phyloP scores from a whole-genome alignment of 2,329 filamentous ascomycete species.

The Coleophoma cylindrospora region DNA sequence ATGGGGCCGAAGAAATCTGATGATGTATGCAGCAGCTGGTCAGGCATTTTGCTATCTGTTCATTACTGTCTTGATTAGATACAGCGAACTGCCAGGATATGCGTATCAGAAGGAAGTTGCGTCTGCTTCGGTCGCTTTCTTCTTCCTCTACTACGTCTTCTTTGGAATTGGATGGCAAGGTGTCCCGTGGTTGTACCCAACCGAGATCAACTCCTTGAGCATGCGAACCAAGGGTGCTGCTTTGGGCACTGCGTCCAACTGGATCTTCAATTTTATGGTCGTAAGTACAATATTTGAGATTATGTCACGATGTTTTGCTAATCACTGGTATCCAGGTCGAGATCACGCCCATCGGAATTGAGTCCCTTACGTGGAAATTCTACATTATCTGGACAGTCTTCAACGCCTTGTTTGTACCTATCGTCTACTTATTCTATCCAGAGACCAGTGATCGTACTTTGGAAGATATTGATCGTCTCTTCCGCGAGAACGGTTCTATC shows the following conservation, averaged over 20 bases:
- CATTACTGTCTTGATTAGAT: background rate
- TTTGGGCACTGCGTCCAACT: slow-evolving; percentile 28
- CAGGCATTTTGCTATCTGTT: background rate
- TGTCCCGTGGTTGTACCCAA: slow-evolving; percentile 14
- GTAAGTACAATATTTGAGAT: slow-evolving; percentile 1
- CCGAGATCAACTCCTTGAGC: slow-evolving; percentile 30
- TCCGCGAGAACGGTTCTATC: background rate
- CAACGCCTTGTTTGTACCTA: slow-evolving; percentile 35
- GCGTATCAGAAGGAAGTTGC: slow-evolving; percentile 4
- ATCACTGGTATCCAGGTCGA: slow-evolving; percentile 10
- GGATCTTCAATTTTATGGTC: slow-evolving; percentile 29
- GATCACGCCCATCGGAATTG: slow-evolving; percentile 29
- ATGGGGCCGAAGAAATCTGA: background rate
- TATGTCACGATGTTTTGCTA: too few relatives aligned
- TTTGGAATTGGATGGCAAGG: background rate
- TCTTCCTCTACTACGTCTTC: background rate
- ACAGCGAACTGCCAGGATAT: slow-evolving; percentile 1
- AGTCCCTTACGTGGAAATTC: slow-evolving; percentile 35
- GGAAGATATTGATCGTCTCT: slow-evolving; percentile 6
- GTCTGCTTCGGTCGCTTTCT: background rate
- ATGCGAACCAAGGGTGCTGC: slow-evolving; percentile 29
- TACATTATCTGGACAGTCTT: slow-evolving; percentile 36
- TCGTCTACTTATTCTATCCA: slow-evolving; percentile 37
- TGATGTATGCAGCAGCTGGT: background rate
- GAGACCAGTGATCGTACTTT: slow-evolving; percentile 5